Base-by-base conservation (phyloP, 257 asterid genomes). In the Petrea volubilis region DNA sequence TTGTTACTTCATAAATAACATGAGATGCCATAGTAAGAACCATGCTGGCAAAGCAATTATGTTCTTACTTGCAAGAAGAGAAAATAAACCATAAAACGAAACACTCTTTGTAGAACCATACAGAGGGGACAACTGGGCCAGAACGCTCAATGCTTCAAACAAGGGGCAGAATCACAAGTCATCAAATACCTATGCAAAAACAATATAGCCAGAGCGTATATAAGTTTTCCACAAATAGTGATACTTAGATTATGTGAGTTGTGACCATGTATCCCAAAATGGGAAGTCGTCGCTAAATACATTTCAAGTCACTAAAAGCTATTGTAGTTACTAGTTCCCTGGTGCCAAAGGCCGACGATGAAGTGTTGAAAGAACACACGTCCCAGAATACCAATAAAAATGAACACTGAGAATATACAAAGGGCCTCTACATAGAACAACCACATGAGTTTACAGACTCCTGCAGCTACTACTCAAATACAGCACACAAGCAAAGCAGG, bases 1-100 rank as follows among this genome's bases (percentile, higher is more conserved):
- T 67, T 67, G 66, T 65, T 81, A 86, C 81, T 78, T 72, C 75
- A 79, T 53, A 80, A 51, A 77, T 75, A 75, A 82, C 67, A 83
- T 62, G 78, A 77, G 74, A 64, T 50, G 49, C 80, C 79, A 80
- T 71, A 77, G 80, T 66, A 78, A 80, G 51, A 68, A 34, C 38
- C 59, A 75, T 18, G 78, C 83, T 63, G 49, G 38, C 73, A 71
- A 74, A 63, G 78, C 51, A 71, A 59, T 64, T 73, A 36, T 9
- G 41, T 62, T 43, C 43, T 64, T 29, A 58, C 57, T 65, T 64
- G 62, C 67, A 59, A 43, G 67, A 23, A 50, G 43, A 63, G 64
- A 47, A 61, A 53, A 55, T 34, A 38, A 47, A 46, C 72, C 6
- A 73, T 57, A 67, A 47, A 27, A 25, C 20, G 3, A 60, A 53